A percentile compares a stretch with the other conserved stretches of the same genome.
Conservation (phyloP, 495 filamentous ascomycete species). For the Penicillium manginii region DNA sequence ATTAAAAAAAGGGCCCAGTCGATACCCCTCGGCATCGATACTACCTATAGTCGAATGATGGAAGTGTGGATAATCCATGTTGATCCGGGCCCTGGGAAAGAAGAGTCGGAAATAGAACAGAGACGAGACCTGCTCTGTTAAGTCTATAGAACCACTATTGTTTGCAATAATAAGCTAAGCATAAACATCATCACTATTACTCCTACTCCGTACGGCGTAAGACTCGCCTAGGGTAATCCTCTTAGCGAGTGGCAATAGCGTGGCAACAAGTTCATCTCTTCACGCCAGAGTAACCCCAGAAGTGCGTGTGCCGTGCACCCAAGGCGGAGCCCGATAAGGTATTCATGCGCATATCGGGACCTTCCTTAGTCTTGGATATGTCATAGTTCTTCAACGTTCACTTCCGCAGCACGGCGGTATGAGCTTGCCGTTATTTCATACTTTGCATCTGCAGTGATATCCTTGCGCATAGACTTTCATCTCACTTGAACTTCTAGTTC, state of each 20-base stretch:
- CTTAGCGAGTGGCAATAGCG: conserved; percentile 6
- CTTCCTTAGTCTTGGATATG: conserved; percentile 22
- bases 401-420: conserved; percentile 27
- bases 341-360: conserved; percentile 14
- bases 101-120: neutral
- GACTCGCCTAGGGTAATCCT: neutral
- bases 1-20: conserved; percentile 9
- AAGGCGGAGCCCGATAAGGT: conserved; percentile 24
- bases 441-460: conserved; percentile 19
- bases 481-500: neutral
- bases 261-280: too few species aligned
- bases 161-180: neutral
- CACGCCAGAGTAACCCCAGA: neutral
- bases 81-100: neutral
- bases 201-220: neutral
- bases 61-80: neutral
- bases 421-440: conserved; percentile 26
- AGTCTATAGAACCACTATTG: neutral
- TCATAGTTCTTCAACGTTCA: conserved; percentile 33
- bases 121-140: neutral
- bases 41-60: neutral
- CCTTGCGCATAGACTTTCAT: conserved; percentile 8
- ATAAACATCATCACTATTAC: neutral
- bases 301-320: conserved; percentile 24
- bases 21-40: conserved; percentile 1